Conservation (phyloP, 2,329 filamentous ascomycete genomes). For the Talaromyces rugulosus region DNA sequence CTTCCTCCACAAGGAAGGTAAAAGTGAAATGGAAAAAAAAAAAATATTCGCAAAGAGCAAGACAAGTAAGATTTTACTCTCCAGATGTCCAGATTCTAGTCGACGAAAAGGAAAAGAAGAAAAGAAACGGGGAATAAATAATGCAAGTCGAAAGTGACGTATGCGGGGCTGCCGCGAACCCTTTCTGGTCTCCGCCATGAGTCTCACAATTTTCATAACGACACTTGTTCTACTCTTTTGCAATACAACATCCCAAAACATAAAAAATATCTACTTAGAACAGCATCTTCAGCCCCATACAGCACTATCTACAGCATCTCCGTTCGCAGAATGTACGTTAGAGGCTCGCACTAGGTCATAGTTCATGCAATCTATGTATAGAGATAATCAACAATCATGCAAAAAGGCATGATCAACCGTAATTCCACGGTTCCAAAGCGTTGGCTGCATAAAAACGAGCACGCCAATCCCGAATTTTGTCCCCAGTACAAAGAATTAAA, state of each 20-base stretch:
- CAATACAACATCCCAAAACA: too few relatives aligned
- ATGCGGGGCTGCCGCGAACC: slow-evolving; percentile 15
- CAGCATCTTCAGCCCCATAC: neutral
- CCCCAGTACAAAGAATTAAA: slow-evolving; percentile 7
- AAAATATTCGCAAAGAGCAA: neutral
- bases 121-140: neutral
- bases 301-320: neutral
- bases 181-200: neutral
- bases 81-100: neutral
- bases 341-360: neutral
- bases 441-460: slow-evolving; percentile 1
- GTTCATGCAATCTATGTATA: neutral
- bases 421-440: neutral
- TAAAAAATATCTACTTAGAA: neutral
- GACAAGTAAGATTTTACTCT: neutral
- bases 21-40: neutral
- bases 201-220: neutral
- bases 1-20: neutral
- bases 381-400: neutral
- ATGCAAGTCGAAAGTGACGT: slow-evolving; percentile 17
- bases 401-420: neutral
- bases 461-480: slow-evolving; percentile 12
- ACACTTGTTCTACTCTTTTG: neutral
- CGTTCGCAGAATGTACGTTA: neutral
- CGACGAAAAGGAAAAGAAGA: neutral